These are phyloP conservation scores for Dioscorea zingiberensis DNA, from an alignment of 106 monocot species.

Conservation along the genomic window DNA sequence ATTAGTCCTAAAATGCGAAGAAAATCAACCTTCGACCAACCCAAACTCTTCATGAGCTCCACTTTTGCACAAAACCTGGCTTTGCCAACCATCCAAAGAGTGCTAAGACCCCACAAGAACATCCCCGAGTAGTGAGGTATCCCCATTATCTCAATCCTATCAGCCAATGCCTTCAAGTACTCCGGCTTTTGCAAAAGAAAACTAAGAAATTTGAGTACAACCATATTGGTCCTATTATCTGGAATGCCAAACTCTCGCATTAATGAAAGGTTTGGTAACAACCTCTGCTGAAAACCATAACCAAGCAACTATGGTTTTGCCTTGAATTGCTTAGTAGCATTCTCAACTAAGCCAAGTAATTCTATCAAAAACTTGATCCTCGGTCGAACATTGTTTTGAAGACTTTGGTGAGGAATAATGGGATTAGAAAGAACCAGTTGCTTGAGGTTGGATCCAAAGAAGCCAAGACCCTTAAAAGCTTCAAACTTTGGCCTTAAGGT, in stretches of 20 bases:
- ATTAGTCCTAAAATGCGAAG: not conserved
- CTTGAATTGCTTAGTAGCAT: not conserved
- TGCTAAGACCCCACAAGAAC: not conserved
- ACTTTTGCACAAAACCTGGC: not conserved
- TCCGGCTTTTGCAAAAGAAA: not conserved
- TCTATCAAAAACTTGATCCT: conserved; percentile 5
- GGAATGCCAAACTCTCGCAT: not conserved
- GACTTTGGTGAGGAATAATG: not conserved
- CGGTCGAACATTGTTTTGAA: not conserved
- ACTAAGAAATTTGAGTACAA: not conserved
- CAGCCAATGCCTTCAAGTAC: not conserved
- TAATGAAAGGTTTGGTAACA: conserved; percentile 2
- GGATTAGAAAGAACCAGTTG: conserved; percentile 4
- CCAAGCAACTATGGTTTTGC: not conserved
- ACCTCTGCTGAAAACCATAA: not conserved
- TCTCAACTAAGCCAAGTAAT: not conserved
- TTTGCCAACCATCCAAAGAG: not conserved
- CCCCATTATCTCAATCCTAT: not conserved
- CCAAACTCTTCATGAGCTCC: conserved; percentile 10
- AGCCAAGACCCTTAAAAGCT: conserved; percentile 7
- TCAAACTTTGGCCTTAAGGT: conserved; percentile 19
- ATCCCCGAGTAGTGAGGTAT: not conserved
- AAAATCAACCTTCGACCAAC: conserved; percentile 18
- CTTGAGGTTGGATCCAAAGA: conserved; percentile 10
- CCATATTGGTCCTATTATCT: no score